Evolutionary conservation across 768 basidiomycete genomes (phyloP), one percentile per base, ranked within the genome.

Genomic region (Saitozyma podzolica): DNA sequence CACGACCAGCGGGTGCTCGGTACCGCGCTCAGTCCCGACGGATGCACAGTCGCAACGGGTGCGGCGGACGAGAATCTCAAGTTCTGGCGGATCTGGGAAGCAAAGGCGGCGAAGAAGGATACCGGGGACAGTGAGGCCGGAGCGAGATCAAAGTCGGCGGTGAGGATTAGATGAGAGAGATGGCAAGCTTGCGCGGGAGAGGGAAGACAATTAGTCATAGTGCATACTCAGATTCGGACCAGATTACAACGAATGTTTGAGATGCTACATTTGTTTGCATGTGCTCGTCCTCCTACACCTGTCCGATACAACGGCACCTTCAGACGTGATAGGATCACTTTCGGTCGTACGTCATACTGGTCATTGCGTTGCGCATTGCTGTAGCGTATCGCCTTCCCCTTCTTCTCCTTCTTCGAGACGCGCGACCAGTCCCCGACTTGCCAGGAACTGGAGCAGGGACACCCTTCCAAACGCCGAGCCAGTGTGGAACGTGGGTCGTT

Each of bases 51-150:
- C 9, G 89, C 87, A 66, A 98, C 95, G 0, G 92, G 90, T 8
- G 92, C 91, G 1, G 89, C 89, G 0, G 96, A 98, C 74, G 95
- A 98, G 83, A 94, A 94, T 73, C 82, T 98, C 72, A 98, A 97
- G 83, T 95, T 95, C 80, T 95, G 93, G 93, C 86, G 79, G 69
- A 66, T 82, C 9, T 82, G 81, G 81, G 81, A 82, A 59, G 67
- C 71, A 37, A 76, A 61, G 45, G 55, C 43, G 29, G 63, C 62
- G 40, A 72, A 69, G 69, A 74, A 73, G 70, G 77, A 65, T 17
- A 64, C 61, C n/a, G 67, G 65, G 41, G 71, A 72, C 39, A 47
- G 29, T 7, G 62, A 64, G 2, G 5, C 29, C 2, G 29, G 29
- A 29, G 29, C 29, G 29, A 29, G 29, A 29, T 29, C 29, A 9